Conservation (phyloP, 768 basidiomycete genomes). For the Lyophyllum atratum region DNA sequence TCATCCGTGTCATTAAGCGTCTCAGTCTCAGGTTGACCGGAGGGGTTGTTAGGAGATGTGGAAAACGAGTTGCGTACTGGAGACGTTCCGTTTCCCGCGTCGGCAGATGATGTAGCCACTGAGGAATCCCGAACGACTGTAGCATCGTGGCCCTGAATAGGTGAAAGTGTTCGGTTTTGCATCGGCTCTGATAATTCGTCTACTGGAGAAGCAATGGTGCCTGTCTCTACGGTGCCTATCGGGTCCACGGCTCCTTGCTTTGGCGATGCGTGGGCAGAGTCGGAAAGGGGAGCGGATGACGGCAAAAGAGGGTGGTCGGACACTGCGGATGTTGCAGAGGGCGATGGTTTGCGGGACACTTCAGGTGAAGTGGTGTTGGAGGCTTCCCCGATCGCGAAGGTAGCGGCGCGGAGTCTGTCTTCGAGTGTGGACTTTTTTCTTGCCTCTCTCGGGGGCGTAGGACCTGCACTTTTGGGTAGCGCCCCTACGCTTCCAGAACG, state of each 20-base stretch:
- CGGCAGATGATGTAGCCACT: neutral
- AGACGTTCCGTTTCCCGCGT: neutral
- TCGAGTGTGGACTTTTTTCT: constrained; percentile 63
- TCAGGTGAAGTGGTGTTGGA: constrained; percentile 44
- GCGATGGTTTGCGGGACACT: constrained; percentile 42
- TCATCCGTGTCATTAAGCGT: neutral
- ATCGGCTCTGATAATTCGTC: neutral
- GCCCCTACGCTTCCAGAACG: constrained; percentile 44
- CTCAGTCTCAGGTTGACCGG: neutral
- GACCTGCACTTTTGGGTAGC: constrained; percentile 14
- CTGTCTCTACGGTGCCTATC: neutral
- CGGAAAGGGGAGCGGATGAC: constrained; percentile 44
- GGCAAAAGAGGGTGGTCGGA: constrained; percentile 41
- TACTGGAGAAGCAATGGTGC: neutral
- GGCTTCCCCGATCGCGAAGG: constrained; percentile 58
- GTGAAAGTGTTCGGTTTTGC: neutral
- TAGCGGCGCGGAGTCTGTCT: constrained; percentile 71
- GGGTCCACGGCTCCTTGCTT: constrained; percentile 9
- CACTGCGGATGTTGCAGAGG: constrained; percentile 27
- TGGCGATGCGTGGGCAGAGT: constrained; percentile 32
- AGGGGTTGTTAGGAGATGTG: neutral
- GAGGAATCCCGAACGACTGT: neutral
- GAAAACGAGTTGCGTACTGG: neutral
- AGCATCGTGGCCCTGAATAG: neutral
- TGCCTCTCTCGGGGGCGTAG: constrained; percentile 18